Conservation (phyloP, 2,329 filamentous ascomycete species). For the Aplosporella prunicola region DNA sequence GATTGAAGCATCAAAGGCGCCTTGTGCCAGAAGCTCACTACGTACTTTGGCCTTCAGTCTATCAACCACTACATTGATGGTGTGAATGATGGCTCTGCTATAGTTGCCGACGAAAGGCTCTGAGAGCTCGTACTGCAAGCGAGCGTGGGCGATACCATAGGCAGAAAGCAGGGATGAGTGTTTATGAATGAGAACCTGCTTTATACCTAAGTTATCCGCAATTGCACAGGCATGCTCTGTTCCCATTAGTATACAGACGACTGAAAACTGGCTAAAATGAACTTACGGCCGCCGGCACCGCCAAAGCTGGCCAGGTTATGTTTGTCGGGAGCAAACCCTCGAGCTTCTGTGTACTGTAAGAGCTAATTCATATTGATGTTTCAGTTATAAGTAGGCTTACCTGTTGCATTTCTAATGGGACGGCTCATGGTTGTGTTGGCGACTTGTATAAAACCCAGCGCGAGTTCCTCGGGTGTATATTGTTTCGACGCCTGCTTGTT, state of each 20-base stretch:
- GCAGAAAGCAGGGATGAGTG: constrained; percentile 40
- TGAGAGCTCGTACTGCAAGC: too few relatives aligned
- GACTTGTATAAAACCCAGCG: constrained; percentile 19
- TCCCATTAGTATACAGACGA: background rate
- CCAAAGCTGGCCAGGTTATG: constrained; percentile 22
- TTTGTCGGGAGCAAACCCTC: constrained; percentile 16
- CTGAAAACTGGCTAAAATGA: background rate
- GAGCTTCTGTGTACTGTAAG: constrained; percentile 22
- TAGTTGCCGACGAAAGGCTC: too few relatives aligned
- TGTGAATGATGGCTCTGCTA: too few relatives aligned
- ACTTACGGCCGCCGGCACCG: constrained; percentile 27
- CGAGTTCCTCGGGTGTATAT: constrained; percentile 21
- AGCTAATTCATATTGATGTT: too few relatives aligned
- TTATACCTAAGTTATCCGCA: constrained; percentile 36
- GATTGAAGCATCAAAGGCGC: too few relatives aligned
- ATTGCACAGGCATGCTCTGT: constrained; percentile 32
- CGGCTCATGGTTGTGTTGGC: constrained; percentile 23
- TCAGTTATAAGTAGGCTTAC: too few relatives aligned
- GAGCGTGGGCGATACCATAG: constrained; percentile 38
- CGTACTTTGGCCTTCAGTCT: too few relatives aligned
- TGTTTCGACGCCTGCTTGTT: constrained; percentile 26
- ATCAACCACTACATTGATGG: too few relatives aligned
- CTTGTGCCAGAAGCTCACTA: too few relatives aligned
- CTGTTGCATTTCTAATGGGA: constrained; percentile 21
- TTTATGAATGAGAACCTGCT: constrained; percentile 35